Evolutionary conservation across 257 asterid species (phyloP).

Genomic region (Solanum virginianum): DNA sequence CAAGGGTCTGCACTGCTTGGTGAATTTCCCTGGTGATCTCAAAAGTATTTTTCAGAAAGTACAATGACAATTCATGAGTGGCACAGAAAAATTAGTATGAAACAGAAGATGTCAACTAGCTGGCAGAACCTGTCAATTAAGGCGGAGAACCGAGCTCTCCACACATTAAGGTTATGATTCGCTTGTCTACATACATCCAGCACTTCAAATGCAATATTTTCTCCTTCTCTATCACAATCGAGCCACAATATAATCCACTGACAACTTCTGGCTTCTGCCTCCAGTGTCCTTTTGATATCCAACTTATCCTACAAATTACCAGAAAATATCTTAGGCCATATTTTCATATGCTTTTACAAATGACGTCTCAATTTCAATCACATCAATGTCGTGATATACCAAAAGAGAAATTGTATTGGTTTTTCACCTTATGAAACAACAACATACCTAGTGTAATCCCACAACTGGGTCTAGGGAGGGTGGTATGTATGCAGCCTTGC

Average conservation of each 20-base stretch:
- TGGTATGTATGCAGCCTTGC: background rate
- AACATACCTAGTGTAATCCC: background rate
- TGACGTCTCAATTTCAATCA: background rate
- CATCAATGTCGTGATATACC: background rate
- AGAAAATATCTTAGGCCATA: background rate
- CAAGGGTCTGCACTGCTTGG: slow-evolving; percentile 57
- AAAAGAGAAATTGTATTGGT: background rate
- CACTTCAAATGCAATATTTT: slow-evolving; percentile 95
- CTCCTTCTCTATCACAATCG: slow-evolving; percentile 98
- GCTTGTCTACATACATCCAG: slow-evolving; percentile 72
- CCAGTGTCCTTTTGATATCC: slow-evolving; percentile 80
- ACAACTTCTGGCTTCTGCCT: slow-evolving; percentile 81
- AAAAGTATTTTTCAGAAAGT: background rate
- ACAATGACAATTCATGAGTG: background rate
- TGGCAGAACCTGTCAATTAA: slow-evolving; percentile 62
- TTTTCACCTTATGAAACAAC: background rate
- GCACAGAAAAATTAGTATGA: background rate
- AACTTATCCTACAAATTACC: slow-evolving; percentile 49
- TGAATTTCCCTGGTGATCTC: slow-evolving; percentile 67
- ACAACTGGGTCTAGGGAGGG: background rate
- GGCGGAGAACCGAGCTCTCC: slow-evolving; percentile 98
- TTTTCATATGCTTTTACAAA: background rate
- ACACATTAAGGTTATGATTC: slow-evolving; percentile 60
- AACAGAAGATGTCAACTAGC: slow-evolving; percentile 8
- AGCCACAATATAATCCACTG: slow-evolving; percentile 98